These are phyloP conservation scores for Quercus parvula DNA, from an alignment of 306 rosid genomes.

Conservation along the genomic window DNA sequence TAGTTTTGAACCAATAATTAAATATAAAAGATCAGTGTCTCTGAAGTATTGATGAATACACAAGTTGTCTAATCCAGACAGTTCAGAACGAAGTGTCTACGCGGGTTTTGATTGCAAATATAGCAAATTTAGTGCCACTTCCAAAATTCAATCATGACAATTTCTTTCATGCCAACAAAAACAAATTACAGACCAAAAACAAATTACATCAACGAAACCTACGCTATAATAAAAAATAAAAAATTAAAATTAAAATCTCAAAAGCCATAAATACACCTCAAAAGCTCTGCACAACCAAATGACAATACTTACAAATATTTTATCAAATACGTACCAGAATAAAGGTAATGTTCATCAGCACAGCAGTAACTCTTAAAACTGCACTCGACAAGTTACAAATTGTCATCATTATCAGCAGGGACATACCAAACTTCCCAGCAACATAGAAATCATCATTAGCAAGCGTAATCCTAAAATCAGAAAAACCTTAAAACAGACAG, in stretches of 20 bases:
- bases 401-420: background rate
- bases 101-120: background rate
- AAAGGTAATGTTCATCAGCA: background rate
- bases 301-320: background rate
- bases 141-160: background rate
- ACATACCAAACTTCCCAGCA: background rate
- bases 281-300: background rate
- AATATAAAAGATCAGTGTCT: too few relatives aligned
- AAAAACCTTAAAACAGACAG: background rate
- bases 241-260: background rate
- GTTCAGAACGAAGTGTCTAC: background rate
- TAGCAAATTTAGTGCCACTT: background rate
- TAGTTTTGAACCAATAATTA: too few relatives aligned
- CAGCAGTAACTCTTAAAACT: background rate
- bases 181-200: too few relatives aligned
- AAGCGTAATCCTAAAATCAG: background rate
- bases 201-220: background rate
- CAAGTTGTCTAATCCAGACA: too few relatives aligned
- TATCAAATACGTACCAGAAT: background rate
- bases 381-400: background rate
- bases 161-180: too few relatives aligned
- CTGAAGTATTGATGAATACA: too few relatives aligned
- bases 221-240: background rate
- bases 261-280: background rate
- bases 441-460: background rate